A percentile compares a stretch with the other conserved stretches of the same genome.
phyloP scores from a whole-genome alignment of 305 asterid species.

The Solanum hybrid region DNA sequence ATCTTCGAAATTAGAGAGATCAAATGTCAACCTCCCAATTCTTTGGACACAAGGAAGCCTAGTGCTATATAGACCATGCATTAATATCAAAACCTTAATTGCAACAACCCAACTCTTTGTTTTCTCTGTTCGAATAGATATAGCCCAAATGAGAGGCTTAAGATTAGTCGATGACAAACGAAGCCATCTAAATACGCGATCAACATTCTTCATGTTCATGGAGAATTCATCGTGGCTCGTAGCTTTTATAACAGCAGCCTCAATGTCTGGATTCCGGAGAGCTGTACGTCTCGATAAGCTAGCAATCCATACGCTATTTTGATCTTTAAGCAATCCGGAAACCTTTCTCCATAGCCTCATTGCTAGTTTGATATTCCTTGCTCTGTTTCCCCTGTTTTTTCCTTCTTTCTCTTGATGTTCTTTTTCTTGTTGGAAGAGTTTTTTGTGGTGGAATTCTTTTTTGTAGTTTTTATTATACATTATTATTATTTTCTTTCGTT shows the following conservation, averaged over 20 bases:
- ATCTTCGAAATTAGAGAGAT: slow-evolving; percentile 53
- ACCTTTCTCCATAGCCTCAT: slow-evolving; percentile 82
- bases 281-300: slow-evolving; percentile 36
- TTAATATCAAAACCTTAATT: slow-evolving; percentile 48
- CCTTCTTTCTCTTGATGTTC: not conserved
- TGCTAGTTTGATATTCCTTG: slow-evolving; percentile 4
- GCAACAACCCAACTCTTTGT: slow-evolving; percentile 63
- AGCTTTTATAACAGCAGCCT: slow-evolving; percentile 62
- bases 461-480: not conserved
- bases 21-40: slow-evolving; percentile 71
- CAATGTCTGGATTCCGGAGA: slow-evolving; percentile 68
- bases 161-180: slow-evolving; percentile 49
- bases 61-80: slow-evolving; percentile 46
- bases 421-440: not conserved
- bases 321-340: slow-evolving; percentile 54
- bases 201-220: slow-evolving; percentile 31
- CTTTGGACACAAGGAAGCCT: slow-evolving; percentile 20
- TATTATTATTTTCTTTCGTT: not conserved
- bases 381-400: not conserved
- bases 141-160: slow-evolving; percentile 50
- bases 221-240: slow-evolving; percentile 53
- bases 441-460: not conserved
- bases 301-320: slow-evolving; percentile 53
- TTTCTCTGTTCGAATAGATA: slow-evolving; percentile 44
- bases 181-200: slow-evolving; percentile 50